These are phyloP conservation scores for Cyclotella atomus DNA, from an alignment of 108 stramenopile genomes.

Conservation along the genomic window DNA sequence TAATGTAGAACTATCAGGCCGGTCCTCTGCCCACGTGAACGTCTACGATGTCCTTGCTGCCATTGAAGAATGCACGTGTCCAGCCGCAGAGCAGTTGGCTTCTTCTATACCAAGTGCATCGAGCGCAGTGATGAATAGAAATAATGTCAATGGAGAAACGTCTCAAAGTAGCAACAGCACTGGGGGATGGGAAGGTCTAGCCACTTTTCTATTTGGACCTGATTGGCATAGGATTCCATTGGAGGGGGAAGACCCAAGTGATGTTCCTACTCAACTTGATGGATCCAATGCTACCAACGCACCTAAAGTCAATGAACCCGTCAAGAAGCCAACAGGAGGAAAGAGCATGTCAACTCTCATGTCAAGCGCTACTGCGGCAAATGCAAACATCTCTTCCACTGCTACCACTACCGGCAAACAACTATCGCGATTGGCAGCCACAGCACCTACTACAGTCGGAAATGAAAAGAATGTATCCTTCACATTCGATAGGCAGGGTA, in stretches of 20 bases:
- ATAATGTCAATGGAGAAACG: too few species aligned
- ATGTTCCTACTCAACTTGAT: conserved; percentile 1
- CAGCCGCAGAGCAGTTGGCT: conserved; percentile 52
- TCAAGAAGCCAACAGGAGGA: conserved; percentile 23
- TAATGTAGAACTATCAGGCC: conserved; percentile 72
- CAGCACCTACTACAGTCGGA: not conserved
- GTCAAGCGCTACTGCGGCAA: not conserved
- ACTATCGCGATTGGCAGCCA: conserved; percentile 27
- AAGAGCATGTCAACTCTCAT: conserved; percentile 21
- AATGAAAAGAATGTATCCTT: conserved; percentile 44
- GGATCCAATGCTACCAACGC: not conserved
- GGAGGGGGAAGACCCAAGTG: conserved; percentile 21
- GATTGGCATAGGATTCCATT: conserved; percentile 61
- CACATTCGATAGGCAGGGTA: conserved; percentile 23
- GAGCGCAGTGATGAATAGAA: too few species aligned
- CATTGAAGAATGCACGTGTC: conserved; percentile 64
- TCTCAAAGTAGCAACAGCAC: too few species aligned
- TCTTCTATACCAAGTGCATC: not conserved
- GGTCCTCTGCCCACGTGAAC: conserved; percentile 79
- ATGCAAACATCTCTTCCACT: not conserved
- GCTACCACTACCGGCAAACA: conserved; percentile 56
- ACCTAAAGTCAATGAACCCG: too few species aligned
- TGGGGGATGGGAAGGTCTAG: conserved; percentile 77
- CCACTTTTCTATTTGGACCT: conserved; percentile 81
- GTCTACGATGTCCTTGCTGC: conserved; percentile 79